phyloP scores from a whole-genome alignment of 2,329 filamentous ascomycete genomes.

The Dactylellina leptospora region DNA sequence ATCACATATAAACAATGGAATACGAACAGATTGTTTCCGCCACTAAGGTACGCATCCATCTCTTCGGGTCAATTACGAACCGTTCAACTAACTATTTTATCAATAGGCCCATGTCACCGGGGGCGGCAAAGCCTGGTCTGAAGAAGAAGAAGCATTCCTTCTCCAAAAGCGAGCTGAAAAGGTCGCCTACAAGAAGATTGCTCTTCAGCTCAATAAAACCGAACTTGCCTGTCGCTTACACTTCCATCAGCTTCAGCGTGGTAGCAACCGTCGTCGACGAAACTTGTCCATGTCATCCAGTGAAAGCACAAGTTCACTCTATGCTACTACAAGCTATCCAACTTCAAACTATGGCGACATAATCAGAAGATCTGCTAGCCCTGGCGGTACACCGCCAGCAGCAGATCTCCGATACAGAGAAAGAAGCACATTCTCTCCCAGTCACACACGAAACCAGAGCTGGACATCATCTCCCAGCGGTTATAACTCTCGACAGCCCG shows the following conservation, averaged over 20 bases:
- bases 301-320: conserved; percentile 62
- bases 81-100: conserved; percentile 25
- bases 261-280: conserved; percentile 80
- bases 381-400: conserved; percentile 62
- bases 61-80: neutral
- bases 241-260: conserved; percentile 85
- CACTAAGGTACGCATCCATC: conserved; percentile 28
- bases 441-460: conserved; percentile 62
- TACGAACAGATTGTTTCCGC: conserved; percentile 39
- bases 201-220: conserved; percentile 83
- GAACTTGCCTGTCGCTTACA: conserved; percentile 87
- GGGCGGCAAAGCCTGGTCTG: conserved; percentile 82
- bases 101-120: conserved; percentile 63
- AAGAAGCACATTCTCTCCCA: conserved; percentile 61
- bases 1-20: conserved; percentile 28
- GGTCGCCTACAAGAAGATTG: conserved; percentile 91
- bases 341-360: conserved; percentile 64
- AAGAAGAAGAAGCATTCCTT: conserved; percentile 87
- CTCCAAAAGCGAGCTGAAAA: conserved; percentile 84
- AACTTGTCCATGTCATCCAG: conserved; percentile 74
- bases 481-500: conserved; percentile 55
- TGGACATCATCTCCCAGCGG: conserved; percentile 55
- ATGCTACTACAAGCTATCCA: conserved; percentile 65
- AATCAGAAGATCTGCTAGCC: conserved; percentile 55
- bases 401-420: conserved; percentile 61